A percentile compares a stretch with the other conserved stretches of the same genome.
Conservation (phyloP, 805 yeast genomes). For the Kurtzmaniella fragi region DNA sequence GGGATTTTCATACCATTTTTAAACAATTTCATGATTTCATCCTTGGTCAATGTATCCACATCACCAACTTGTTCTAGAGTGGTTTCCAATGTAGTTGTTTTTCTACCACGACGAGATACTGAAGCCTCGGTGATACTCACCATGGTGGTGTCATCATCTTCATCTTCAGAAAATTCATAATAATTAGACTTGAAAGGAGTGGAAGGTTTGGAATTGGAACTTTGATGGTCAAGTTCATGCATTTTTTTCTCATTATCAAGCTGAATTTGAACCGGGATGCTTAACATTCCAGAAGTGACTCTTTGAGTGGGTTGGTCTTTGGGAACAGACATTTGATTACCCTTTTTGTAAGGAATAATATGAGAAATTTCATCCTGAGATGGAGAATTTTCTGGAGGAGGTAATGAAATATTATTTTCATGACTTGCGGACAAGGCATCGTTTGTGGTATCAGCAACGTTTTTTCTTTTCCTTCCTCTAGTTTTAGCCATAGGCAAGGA, state of each 20-base stretch:
- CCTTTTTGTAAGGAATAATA: conserved; percentile 27
- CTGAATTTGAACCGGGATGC: conserved; percentile 26
- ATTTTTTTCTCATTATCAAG: conserved; percentile 15
- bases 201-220: conserved; percentile 1
- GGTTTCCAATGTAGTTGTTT: not conserved
- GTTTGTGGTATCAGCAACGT: conserved; percentile 5
- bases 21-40: conserved; percentile 17
- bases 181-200: not conserved
- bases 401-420: conserved; percentile 22
- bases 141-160: not conserved
- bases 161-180: conserved; percentile 1
- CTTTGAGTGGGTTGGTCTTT: conserved; percentile 14
- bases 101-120: not conserved
- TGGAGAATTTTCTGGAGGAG: conserved; percentile 27
- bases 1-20: conserved; percentile 15
- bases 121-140: not conserved
- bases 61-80: not conserved
- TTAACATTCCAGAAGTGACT: conserved; percentile 40
- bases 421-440: conserved; percentile 4
- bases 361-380: conserved; percentile 5
- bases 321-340: conserved; percentile 1
- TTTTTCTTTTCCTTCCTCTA: conserved; percentile 1
- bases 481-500: too few species aligned
- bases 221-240: not conserved
- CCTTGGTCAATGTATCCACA: conserved; percentile 10